These are phyloP conservation scores for Sporothrix variecibatus DNA, from an alignment of 2,329 filamentous ascomycete species.

Conservation along the genomic window DNA sequence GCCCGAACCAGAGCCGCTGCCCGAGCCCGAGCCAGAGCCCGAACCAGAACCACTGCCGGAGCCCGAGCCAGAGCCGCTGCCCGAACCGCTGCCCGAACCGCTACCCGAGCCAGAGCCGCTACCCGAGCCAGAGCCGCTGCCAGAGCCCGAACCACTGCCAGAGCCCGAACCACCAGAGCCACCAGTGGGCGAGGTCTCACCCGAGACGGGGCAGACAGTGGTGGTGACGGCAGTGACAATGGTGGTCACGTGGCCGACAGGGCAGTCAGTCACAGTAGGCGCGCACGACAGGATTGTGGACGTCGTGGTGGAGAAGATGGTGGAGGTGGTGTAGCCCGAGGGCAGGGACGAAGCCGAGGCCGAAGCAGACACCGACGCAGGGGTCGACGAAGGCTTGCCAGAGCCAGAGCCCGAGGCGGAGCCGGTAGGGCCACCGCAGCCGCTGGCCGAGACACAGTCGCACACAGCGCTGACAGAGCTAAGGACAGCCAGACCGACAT, in stretches of 20 bases:
- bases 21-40: neutral
- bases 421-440: slow-evolving; percentile 15
- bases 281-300: slow-evolving; percentile 22
- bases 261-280: slow-evolving; percentile 18
- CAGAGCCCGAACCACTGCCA: neutral
- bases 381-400: neutral
- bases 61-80: neutral
- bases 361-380: slow-evolving; percentile 3
- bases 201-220: slow-evolving; percentile 10
- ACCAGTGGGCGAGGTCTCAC: neutral
- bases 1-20: neutral
- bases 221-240: slow-evolving; percentile 10
- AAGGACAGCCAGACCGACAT: neutral
- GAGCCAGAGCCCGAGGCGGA: neutral
- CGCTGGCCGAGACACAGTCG: slow-evolving; percentile 18
- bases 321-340: slow-evolving; percentile 16
- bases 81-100: neutral
- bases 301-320: neutral
- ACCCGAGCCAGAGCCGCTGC: neutral
- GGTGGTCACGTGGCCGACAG: slow-evolving; percentile 13
- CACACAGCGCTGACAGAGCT: slow-evolving; percentile 11
- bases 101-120: neutral
- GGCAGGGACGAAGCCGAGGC: neutral
- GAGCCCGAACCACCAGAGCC: slow-evolving; percentile 6
- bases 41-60: neutral